These are phyloP conservation scores for bread wheat (Triticum aestivum) DNA, from an alignment of 176 grass and related monocot species.

Conservation along the genomic window IWGSC_CS_RefSeq_v2.1 NC_057806.1:618998393-618998892, in stretches of 20 bases:
- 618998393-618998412: conserved; percentile 97
- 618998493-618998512: conserved; percentile 59
- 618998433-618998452: conserved; percentile 96
- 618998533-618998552: not conserved
- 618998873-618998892: no score
- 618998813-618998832: not conserved
- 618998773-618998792: not conserved
- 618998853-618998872: no score
- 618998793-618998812: not conserved
- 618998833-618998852: no score
- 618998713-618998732: no score
- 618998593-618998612: not conserved
- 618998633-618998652: not conserved
- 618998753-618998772: not conserved
- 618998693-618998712: no score
- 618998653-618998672: not conserved
- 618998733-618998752: no score
- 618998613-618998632: not conserved
- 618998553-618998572: not conserved
- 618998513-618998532: not conserved
- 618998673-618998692: no score
- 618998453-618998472: conserved; percentile 90
- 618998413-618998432: conserved; percentile 96
- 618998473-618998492: conserved; percentile 95
- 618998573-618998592: not conserved